phyloP scores from a whole-genome alignment of 176 grass and related monocot species.

The Juncus effusus region DNA sequence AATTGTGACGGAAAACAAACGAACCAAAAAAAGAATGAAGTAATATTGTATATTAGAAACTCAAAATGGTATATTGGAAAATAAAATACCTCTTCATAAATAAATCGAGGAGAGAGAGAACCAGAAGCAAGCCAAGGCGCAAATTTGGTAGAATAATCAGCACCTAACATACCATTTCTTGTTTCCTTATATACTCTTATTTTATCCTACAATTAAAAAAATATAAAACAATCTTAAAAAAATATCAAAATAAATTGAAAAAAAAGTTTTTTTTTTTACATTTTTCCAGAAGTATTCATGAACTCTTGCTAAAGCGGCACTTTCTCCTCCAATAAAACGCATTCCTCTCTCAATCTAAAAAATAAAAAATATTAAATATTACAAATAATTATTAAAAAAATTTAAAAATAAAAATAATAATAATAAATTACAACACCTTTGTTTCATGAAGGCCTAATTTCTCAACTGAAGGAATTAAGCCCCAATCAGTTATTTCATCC shows the following conservation, averaged over 20 bases:
- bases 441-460: conserved; percentile 44
- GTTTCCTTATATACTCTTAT: conserved; percentile 83
- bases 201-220: conserved; percentile 41
- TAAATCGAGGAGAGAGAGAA: conserved; percentile 66
- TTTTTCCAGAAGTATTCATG: conserved; percentile 92
- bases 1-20: background rate
- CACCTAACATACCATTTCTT: conserved; percentile 90
- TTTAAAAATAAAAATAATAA: background rate
- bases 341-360: conserved; percentile 68
- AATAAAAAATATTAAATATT: conserved; percentile 12
- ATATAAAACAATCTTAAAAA: background rate
- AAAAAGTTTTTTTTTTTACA: conserved; percentile 19
- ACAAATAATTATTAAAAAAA: background rate
- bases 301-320: conserved; percentile 59
- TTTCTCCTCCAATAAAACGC: conserved; percentile 65
- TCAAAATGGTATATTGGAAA: background rate
- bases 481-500: conserved; percentile 57
- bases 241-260: conserved; percentile 13
- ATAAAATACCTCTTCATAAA: conserved; percentile 60
- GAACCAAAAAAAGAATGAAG: background rate
- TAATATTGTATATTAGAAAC: background rate
- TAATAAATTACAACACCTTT: conserved; percentile 46
- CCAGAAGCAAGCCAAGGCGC: conserved; percentile 91
- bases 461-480: conserved; percentile 44
- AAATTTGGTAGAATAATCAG: conserved; percentile 87